Evolutionary conservation across 2,329 filamentous ascomycete genomes (phyloP).

Genomic region (Xylaria sp.): DNA sequence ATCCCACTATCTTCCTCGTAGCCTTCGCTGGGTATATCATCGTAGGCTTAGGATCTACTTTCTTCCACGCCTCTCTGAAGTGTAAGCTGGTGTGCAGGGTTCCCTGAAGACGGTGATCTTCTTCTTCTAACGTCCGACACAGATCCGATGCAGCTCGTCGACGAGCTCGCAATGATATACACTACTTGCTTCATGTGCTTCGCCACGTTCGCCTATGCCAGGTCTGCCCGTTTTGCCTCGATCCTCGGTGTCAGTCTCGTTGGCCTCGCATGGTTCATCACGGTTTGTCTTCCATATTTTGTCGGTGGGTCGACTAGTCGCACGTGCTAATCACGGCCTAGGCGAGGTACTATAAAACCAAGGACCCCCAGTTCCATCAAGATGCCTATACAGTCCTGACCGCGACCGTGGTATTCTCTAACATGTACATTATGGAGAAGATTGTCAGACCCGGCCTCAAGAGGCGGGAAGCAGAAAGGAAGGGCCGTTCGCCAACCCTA

Average conservation of each 20-base stretch:
- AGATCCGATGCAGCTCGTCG: conserved; percentile 64
- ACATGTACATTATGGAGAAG: conserved; percentile 73
- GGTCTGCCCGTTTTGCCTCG: conserved; percentile 52
- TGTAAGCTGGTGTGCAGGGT: conserved; percentile 41
- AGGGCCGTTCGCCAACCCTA: conserved; percentile 40
- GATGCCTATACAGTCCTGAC: conserved; percentile 76
- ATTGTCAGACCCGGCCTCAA: conserved; percentile 49
- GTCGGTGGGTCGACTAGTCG: not conserved
- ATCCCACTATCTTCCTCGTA: conserved; percentile 76
- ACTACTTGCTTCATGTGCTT: conserved; percentile 59
- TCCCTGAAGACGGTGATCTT: not conserved
- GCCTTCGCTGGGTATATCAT: conserved; percentile 57
- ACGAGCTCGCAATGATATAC: conserved; percentile 64
- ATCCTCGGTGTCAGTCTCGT: conserved; percentile 61
- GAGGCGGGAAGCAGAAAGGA: conserved; percentile 45
- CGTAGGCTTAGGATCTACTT: conserved; percentile 57
- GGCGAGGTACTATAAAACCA: conserved; percentile 73
- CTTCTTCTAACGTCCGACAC: conserved; percentile 15
- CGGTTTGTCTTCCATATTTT: conserved; percentile 51
- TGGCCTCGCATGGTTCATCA: conserved; percentile 68
- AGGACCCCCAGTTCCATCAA: conserved; percentile 83
- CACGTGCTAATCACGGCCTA: conserved; percentile 29
- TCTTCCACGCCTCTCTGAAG: conserved; percentile 61
- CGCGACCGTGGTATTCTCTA: conserved; percentile 68
- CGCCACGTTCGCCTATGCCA: conserved; percentile 74